These are phyloP conservation scores for Yamadazyma taylorii DNA, from an alignment of 1,139 yeast species.

Conservation along the genomic window DNA sequence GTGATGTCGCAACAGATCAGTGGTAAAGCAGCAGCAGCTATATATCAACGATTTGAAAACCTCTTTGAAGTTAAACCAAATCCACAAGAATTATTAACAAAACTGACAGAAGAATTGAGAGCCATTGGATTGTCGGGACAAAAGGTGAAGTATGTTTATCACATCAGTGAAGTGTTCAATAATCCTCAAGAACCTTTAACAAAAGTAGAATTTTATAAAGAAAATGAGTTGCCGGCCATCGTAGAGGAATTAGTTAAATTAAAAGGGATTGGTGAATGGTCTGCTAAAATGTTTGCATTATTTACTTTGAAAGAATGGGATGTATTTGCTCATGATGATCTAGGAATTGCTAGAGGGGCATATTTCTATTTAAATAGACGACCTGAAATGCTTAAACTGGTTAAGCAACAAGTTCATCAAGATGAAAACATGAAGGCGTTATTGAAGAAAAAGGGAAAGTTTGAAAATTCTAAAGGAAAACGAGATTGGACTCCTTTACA, in stretches of 20 bases:
- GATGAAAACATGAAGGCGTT: conserved; percentile 30
- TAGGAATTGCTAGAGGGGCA: conserved; percentile 84
- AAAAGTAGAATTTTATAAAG: conserved; percentile 35
- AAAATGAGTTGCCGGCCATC: conserved; percentile 45
- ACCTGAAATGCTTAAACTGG: conserved; percentile 47
- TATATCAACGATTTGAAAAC: conserved; percentile 47
- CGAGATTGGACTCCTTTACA: conserved; percentile 62
- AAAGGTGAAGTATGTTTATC: conserved; percentile 64
- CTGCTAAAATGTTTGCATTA: conserved; percentile 82
- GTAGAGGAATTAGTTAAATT: conserved; percentile 54
- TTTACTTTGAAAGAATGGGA: conserved; percentile 68
- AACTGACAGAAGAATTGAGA: conserved; percentile 50
- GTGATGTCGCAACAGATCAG: conserved; percentile 83
- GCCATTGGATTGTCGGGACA: conserved; percentile 69
- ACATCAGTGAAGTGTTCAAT: conserved; percentile 59
- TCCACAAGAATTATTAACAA: conserved; percentile 46
- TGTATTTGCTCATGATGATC: conserved; percentile 75
- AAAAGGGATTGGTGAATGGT: conserved; percentile 90
- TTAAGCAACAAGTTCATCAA: conserved; percentile 33
- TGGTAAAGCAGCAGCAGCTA: conserved; percentile 77
- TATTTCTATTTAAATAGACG: conserved; percentile 59
- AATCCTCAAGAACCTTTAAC: conserved; percentile 39
- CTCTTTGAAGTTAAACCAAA: conserved; percentile 48
- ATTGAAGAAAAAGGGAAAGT: conserved; percentile 37
- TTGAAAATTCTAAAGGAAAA: conserved; percentile 41